phyloP scores from a whole-genome alignment of 164 flowering plant genomes.

The Hamamelis virginiana region DNA sequence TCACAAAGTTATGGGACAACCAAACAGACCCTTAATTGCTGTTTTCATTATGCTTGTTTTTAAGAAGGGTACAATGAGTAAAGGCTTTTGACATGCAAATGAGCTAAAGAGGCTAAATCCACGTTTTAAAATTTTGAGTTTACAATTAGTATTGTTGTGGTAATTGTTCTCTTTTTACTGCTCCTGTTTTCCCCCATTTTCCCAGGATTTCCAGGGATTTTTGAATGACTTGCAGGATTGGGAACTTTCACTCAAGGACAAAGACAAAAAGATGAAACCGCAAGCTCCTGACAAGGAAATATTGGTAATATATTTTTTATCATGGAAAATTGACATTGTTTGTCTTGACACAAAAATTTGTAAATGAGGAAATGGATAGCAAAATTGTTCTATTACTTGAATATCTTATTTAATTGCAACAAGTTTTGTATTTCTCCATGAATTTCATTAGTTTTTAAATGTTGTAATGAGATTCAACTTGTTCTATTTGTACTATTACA shows the following conservation, averaged over 20 bases:
- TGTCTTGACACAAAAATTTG: not conserved
- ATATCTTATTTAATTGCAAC: not conserved
- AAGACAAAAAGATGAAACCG: conserved; percentile 56
- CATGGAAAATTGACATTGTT: not conserved
- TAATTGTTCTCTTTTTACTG: not conserved
- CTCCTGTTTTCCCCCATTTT: conserved; percentile 2
- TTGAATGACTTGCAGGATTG: conserved; percentile 84
- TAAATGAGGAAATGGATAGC: not conserved
- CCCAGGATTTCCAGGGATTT: conserved; percentile 79
- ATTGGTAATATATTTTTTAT: conserved; percentile 21
- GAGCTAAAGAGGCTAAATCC: not conserved
- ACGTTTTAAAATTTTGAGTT: not conserved
- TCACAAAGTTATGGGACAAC: too few species aligned
- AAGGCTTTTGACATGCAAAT: not conserved
- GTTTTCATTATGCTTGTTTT: too few species aligned
- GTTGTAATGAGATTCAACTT: too few species aligned
- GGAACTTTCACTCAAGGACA: conserved; percentile 65
- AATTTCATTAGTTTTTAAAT: too few species aligned
- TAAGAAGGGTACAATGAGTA: too few species aligned
- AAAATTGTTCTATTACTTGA: not conserved
- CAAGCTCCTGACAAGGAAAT: conserved; percentile 33
- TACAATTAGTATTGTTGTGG: not conserved
- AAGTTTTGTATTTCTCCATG: not conserved
- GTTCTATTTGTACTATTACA: too few species aligned
- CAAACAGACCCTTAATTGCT: too few species aligned